Percentiles rank a stretch among this genome's conserved stretches.
phyloP scores from a whole-genome alignment of 495 filamentous ascomycete species.

The Daldinia vernicosa region DNA sequence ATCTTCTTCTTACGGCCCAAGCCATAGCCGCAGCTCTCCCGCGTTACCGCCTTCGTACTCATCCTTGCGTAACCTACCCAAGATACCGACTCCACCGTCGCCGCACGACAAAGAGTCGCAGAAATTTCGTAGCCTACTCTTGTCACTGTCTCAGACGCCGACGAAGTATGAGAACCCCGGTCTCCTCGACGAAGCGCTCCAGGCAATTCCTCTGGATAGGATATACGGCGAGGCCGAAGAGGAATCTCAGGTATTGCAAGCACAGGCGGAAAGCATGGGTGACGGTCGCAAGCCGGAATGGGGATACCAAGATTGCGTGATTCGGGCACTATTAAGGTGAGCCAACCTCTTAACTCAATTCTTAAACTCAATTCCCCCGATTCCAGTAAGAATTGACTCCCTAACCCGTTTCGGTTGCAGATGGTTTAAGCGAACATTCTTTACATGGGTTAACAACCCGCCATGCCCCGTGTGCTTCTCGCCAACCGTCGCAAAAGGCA shows the following conservation, averaged over 20 bases:
- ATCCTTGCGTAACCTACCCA: constrained; percentile 76
- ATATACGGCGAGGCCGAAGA: constrained; percentile 96
- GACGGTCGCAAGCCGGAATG: constrained; percentile 83
- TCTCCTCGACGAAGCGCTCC: constrained; percentile 89
- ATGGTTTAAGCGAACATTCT: constrained; percentile 96
- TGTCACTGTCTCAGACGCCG: constrained; percentile 82
- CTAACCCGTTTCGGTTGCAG: constrained; percentile 57
- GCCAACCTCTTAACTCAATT: constrained; percentile 29
- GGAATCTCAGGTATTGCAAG: constrained; percentile 84
- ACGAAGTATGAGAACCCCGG: constrained; percentile 97
- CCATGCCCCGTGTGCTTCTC: constrained; percentile 80
- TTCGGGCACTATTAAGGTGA: constrained; percentile 85
- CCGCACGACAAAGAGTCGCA: constrained; percentile 72
- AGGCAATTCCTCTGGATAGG: constrained; percentile 85
- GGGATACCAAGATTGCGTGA: constrained; percentile 98
- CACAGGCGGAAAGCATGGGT: constrained; percentile 84
- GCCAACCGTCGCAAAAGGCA: constrained; percentile 83
- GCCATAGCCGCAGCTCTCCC: constrained; percentile 31
- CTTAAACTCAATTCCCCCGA: not conserved
- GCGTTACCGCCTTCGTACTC: constrained; percentile 69
- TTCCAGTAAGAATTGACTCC: constrained; percentile 9
- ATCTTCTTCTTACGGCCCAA: constrained; percentile 51
- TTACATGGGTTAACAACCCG: constrained; percentile 96
- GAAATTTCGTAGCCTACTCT: constrained; percentile 84
- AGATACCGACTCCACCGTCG: constrained; percentile 78